Conservation (phyloP, 345 rosid genomes). For the Syzygium aqueum region DNA sequence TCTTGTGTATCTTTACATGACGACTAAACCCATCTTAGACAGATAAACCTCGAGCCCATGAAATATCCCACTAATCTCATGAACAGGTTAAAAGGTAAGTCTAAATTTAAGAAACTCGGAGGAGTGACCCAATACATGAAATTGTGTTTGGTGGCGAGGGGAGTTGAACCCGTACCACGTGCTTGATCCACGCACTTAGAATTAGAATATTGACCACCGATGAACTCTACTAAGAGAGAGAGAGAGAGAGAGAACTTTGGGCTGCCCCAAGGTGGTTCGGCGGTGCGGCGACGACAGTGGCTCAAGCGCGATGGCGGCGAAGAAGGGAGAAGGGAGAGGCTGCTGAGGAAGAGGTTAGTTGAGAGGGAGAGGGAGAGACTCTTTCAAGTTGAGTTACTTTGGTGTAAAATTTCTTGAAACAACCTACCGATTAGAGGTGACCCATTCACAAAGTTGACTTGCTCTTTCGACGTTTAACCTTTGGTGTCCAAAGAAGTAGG, state of each 20-base stretch:
- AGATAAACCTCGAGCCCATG: background rate
- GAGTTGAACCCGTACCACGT: background rate
- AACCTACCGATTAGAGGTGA: too few relatives aligned
- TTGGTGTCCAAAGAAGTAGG: background rate
- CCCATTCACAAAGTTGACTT: too few relatives aligned
- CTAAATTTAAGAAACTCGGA: too few relatives aligned
- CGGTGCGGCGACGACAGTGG: accelerated
- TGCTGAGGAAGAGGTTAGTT: too few relatives aligned
- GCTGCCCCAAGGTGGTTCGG: background rate
- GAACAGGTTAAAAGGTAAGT: accelerated
- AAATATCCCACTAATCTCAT: background rate
- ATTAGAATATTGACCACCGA: background rate
- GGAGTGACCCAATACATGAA: background rate
- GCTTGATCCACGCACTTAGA: accelerated
- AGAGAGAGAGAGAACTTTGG: background rate
- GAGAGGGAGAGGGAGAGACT: too few relatives aligned
- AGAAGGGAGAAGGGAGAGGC: background rate
- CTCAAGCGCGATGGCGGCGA: background rate
- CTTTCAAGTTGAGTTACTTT: too few relatives aligned
- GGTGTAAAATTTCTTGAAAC: too few relatives aligned
- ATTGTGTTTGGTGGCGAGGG: background rate
- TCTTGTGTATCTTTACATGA: background rate
- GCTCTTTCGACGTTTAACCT: background rate
- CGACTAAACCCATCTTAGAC: accelerated
- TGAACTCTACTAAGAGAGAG: background rate